Conservation (phyloP, 228 moss, liverwort and hornwort genomes). For the Sphagnum fallax region DNA sequence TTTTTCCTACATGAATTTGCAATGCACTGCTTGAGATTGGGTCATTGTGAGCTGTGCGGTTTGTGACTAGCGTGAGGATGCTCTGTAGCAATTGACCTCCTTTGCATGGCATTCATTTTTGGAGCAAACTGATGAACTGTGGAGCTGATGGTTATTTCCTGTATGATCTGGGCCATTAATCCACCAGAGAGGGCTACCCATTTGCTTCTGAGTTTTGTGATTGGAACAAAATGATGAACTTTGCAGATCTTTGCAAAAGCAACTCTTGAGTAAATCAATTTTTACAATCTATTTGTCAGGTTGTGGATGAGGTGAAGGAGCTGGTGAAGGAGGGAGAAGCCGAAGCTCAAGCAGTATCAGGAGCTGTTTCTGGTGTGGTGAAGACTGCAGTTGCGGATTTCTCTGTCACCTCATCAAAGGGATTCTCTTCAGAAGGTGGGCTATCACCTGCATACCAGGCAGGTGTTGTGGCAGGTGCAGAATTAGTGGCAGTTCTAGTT, state of each 20-base stretch:
- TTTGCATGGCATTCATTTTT: too few relatives aligned
- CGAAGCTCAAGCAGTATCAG: constrained; percentile 23
- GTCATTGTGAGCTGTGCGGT: too few relatives aligned
- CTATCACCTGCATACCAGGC: constrained; percentile 70
- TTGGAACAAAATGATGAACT: background rate
- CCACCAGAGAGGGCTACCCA: too few relatives aligned
- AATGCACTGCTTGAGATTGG: too few relatives aligned
- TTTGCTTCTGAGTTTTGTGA: background rate
- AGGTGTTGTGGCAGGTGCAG: constrained; percentile 72
- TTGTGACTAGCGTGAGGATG: too few relatives aligned
- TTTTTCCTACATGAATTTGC: too few relatives aligned
- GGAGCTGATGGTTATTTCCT: background rate
- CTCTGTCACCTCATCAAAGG: constrained; percentile 20
- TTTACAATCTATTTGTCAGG: constrained; percentile 17
- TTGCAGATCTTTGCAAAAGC: too few relatives aligned
- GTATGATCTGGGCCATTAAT: background rate
- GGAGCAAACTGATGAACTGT: too few relatives aligned
- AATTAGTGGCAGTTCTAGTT: constrained; percentile 71
- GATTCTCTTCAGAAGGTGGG: constrained; percentile 2
- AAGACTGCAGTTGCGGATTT: constrained; percentile 22
- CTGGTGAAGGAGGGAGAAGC: constrained; percentile 61
- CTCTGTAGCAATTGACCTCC: too few relatives aligned
- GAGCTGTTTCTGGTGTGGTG: constrained; percentile 37
- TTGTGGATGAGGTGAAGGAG: constrained; percentile 65
- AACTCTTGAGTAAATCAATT: background rate